Evolutionary conservation across 2,329 filamentous ascomycete species (phyloP), one percentile per base, ranked within the genome.

Genomic region (Stemphylium lycopersici): DNA sequence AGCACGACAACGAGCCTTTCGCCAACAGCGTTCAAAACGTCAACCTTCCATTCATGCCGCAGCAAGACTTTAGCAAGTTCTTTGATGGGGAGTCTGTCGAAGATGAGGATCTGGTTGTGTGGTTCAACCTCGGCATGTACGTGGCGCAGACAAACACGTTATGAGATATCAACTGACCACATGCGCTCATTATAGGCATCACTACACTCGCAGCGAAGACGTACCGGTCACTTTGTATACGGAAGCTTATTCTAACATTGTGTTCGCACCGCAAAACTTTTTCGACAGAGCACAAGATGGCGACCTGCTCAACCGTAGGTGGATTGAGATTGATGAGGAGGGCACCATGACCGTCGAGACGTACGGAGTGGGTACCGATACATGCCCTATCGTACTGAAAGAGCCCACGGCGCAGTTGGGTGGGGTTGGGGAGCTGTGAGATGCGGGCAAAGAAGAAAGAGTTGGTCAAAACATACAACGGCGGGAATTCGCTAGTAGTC

Each of bases 31-130:
- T 75, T 0, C 72, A 75, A 45, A 78, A 77, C 41, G 58, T 65
- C 24, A 72, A 73, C 37, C 60, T 74, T 11, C 75, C 74, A 15
- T 65, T 68, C 39, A 75, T 78, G 52, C 79, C 78, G 6, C 73
- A 76, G 45, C 72, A 80, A 37, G 75, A 84, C 62, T 85, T 85
- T 59, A 66, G 67, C 50, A 76, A 78, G 24, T 83, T 84, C 69
- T 80, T 82, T 38, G 70, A 83, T 56, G 74, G 70, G 29, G 80
- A 83, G 62, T 64, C 66, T 54, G 60, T 79, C 3, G 75, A 78
- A 16, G 68, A 74, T 26, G 71, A 77, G 49, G 74, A 76, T 53
- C 20, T 71, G 3, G 79, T 83, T 1, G 54, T 82, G 3, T 83
- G 79, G 72, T 78, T 83, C 63, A 83, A 83, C 57, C 67, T 83